Evolutionary conservation across 805 yeast species (phyloP).

Genomic region (Maudiozyma pseudohumilis): DNA sequence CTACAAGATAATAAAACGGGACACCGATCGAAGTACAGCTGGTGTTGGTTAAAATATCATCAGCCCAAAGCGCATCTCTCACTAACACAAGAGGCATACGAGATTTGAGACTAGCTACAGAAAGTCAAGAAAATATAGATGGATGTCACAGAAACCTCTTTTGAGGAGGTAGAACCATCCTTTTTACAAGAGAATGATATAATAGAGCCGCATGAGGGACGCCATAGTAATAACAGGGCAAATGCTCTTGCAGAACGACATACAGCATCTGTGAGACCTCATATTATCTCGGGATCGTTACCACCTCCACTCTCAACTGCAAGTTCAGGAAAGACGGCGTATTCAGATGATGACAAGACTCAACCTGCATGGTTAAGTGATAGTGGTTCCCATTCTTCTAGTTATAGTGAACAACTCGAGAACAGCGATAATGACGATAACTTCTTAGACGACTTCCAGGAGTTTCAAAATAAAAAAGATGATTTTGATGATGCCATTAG

Average conservation of each 20-base stretch:
- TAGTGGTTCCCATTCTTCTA: background rate
- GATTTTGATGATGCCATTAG: constrained; percentile 21
- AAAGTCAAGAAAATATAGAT: too few relatives aligned
- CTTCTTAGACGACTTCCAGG: constrained; percentile 23
- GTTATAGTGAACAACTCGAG: constrained; percentile 7
- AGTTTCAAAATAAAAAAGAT: constrained; percentile 20
- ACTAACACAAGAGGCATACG: too few relatives aligned
- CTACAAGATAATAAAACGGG: too few relatives aligned
- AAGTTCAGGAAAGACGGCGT: constrained; percentile 25
- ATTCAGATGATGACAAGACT: constrained; percentile 13
- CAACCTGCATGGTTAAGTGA: background rate
- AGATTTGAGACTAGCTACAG: too few relatives aligned
- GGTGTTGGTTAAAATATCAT: too few relatives aligned
- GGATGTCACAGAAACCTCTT: constrained; percentile 23
- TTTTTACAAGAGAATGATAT: constrained; percentile 8
- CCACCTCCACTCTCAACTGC: constrained; percentile 21
- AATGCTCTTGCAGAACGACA: background rate
- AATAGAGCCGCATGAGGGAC: too few relatives aligned
- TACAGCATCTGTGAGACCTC: background rate
- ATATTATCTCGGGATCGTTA: background rate
- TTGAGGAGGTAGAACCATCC: constrained; percentile 26
- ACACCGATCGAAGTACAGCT: too few relatives aligned
- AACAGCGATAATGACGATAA: constrained; percentile 15
- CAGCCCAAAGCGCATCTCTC: too few relatives aligned
- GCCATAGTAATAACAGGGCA: background rate